Evolutionary conservation across 169 alveolate genomes (phyloP).

Genomic region (Eimeria maxima): DNA sequence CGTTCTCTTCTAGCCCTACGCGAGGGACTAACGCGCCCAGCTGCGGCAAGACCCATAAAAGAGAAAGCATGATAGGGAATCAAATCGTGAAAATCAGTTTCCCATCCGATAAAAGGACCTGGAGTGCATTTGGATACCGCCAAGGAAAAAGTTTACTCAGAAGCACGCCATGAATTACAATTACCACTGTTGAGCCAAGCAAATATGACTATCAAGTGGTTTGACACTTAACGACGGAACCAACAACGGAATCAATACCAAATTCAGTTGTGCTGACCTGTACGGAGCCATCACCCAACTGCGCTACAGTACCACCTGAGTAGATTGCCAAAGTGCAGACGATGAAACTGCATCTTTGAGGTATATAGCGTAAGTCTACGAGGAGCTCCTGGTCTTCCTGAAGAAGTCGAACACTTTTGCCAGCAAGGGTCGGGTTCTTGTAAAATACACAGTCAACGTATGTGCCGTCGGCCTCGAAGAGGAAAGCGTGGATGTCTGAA

Average conservation of each 20-base stretch:
- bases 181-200: not conserved
- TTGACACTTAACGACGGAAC: not conserved
- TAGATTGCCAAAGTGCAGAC: conserved; percentile 80
- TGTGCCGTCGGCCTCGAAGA: conserved; percentile 68
- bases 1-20: conserved; percentile 22
- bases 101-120: not conserved
- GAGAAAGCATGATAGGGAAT: not conserved
- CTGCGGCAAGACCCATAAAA: conserved; percentile 17
- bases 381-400: conserved; percentile 65
- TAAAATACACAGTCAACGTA: conserved; percentile 80
- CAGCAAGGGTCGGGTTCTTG: conserved; percentile 78
- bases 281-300: conserved; percentile 55
- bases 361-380: conserved; percentile 68
- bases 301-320: conserved; percentile 77
- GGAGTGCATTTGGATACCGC: not conserved
- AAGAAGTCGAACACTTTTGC: conserved; percentile 68
- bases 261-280: conserved; percentile 22
- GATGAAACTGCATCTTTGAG: conserved; percentile 74
- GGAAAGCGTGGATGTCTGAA: conserved; percentile 80
- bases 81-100: not conserved
- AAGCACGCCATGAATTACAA: not conserved
- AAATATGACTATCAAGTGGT: not conserved
- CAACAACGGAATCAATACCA: not conserved
- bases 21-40: conserved; percentile 73
- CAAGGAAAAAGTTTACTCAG: not conserved